Evolutionary conservation across 768 basidiomycete species (phyloP), one percentile per base, ranked within the genome.

Genomic region (Podaxis sp.): DNA sequence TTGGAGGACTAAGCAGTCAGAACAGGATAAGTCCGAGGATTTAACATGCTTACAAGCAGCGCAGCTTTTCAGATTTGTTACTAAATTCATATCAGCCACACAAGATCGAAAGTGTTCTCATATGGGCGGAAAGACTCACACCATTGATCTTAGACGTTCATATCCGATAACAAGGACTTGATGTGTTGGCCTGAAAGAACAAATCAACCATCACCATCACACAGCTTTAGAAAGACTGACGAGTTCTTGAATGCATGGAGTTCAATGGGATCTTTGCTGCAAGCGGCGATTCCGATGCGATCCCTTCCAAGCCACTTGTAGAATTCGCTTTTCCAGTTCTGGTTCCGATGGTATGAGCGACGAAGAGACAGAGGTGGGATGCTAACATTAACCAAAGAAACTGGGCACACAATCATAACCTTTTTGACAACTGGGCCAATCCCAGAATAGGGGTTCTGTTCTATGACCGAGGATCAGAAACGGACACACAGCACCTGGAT

Each of bases 241-340:
- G 85, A 85, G 69, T 90, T 87, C 57, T 88, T 79, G 68, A 96
- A 98, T 42, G 85, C 83, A 67, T 88, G 85, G 66, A 93, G 73
- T 17, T 71, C 74, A 44, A 77, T 75, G 59, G 80, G 83, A 57
- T 80, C 79, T 64, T 80, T 83, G 69, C 80, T 79, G 64, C 79
- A 81, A 17, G 78, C 75, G 52, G 78, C 72, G 22, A 84, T 76
- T 4, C 83, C 78, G 22, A 79, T 71, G 58, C 79, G 79, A 72
- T 85, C 84, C 63, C 78, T 73, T 13, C 81, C 88, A 33, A 77
- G 87, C 96, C 97, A 99, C 78, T 99, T 99, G 68, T 89, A 83
- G 71, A 99, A 95, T 73, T 99, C 97, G 46, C 87, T 88, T 72
- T 87, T 90, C 97, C 97, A 99, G 71, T 98, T 99, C 89, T 96